Evolutionary conservation across 495 filamentous ascomycete species (phyloP), one percentile per base, ranked within the genome.

Genomic region (Neohortaea acidophila): DNA sequence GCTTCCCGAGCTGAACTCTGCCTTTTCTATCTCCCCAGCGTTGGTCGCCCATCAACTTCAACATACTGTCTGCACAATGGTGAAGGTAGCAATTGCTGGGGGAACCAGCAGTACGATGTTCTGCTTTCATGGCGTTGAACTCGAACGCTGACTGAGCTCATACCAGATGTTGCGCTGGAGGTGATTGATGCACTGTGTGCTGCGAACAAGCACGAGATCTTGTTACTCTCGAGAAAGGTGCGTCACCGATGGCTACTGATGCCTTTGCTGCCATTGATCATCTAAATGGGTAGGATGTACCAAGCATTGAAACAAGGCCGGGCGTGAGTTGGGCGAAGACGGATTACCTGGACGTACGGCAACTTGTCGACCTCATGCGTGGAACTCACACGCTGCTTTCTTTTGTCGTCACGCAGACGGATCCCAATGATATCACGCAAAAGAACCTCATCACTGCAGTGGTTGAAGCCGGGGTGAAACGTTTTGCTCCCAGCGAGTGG

Each of bases 31-130:
- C n/a, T n/a, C n/a, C n/a, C n/a, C n/a, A n/a, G n/a, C n/a, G n/a
- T n/a, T n/a, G n/a, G n/a, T n/a, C n/a, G n/a, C n/a, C n/a, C n/a
- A n/a, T n/a, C n/a, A n/a, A n/a, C n/a, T n/a, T n/a, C n/a, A n/a
- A n/a, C n/a, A n/a, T n/a, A n/a, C n/a, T n/a, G n/a, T n/a, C n/a
- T 27, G 7, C 26, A 56, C 30, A 52, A 74, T 73, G 70, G 69
- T 70, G 39, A 70, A 67, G 20, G 61, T 76, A 33, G 67, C 62
- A 3, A 38, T 73, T 13, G 69, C 68, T 12, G 72, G 69, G 27
- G 69, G 64, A 40, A 59, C 66, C 14, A 62, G 69, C 7, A 44
- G 70, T 71, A 55, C 3, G 62, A 57, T 23, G 4, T 35, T 36
- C 18, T 17, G 23, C 22, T 31, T 20, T 22, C 4, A 21, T 15